These are phyloP conservation scores for Cyberlindnera lachancei DNA, from an alignment of 805 yeast genomes.

Conservation along the genomic window DNA sequence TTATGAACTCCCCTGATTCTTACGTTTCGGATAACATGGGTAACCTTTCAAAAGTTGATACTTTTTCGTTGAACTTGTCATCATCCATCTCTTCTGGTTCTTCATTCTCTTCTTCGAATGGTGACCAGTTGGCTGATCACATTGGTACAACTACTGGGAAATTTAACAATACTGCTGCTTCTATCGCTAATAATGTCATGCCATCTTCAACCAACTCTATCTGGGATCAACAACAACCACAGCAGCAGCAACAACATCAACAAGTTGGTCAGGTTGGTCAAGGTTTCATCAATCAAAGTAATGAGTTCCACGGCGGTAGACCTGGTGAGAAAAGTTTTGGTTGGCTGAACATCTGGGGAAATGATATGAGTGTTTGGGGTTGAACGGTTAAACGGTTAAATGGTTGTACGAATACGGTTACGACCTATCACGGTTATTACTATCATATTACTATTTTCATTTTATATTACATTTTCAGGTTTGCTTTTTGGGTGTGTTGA, in stretches of 20 bases:
- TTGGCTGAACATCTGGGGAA: constrained; percentile 25
- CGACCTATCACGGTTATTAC: no score
- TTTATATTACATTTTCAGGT: no score
- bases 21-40: no score
- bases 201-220: background rate
- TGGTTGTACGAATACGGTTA: constrained; percentile 1
- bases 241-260: background rate
- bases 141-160: background rate
- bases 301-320: constrained; percentile 1
- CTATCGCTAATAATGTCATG: no score
- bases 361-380: constrained; percentile 25
- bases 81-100: constrained; percentile 20
- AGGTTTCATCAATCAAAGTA: constrained; percentile 4
- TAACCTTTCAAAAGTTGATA: constrained; percentile 5
- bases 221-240: background rate
- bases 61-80: constrained; percentile 13
- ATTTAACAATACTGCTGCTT: background rate
- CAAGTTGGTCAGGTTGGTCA: background rate
- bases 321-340: constrained; percentile 10
- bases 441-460: no score
- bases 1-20: no score
- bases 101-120: constrained; percentile 12
- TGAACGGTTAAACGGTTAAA: constrained; percentile 4
- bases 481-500: no score
- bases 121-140: constrained; percentile 5